Evolutionary conservation across 495 filamentous ascomycete genomes (phyloP).

Genomic region (Barbatosphaeria neglecta): DNA sequence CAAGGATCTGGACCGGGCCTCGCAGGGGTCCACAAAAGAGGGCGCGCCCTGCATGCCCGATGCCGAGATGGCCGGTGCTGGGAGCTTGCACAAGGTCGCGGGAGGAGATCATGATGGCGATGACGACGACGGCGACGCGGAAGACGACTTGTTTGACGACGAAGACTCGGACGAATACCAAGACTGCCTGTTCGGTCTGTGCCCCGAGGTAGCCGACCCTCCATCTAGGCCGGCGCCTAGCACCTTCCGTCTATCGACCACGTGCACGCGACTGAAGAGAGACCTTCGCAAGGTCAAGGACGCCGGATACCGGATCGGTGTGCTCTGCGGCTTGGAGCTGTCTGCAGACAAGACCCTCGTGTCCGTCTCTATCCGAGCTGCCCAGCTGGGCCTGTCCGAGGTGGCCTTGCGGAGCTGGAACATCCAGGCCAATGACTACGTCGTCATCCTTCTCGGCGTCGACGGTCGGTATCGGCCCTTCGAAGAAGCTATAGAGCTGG

Average conservation of each 20-base stretch:
- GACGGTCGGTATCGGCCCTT: conserved; percentile 43
- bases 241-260: no score
- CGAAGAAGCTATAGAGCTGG: conserved; percentile 14
- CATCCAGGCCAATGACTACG: conserved; percentile 51
- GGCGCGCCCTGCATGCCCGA: conserved; percentile 20
- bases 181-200: conserved; percentile 10
- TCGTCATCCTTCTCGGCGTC: conserved; percentile 69
- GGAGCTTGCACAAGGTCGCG: no score
- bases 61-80: conserved; percentile 22
- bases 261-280: conserved; percentile 31
- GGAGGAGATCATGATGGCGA: conserved; percentile 17
- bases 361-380: conserved; percentile 54
- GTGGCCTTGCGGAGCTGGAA: conserved; percentile 73
- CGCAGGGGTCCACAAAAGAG: conserved; percentile 11
- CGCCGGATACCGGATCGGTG: conserved; percentile 68
- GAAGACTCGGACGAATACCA: conserved; percentile 16
- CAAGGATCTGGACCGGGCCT: conserved; percentile 22
- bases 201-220: background rate
- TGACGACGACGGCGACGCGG: conserved; percentile 13
- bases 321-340: conserved; percentile 38
- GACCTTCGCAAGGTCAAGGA: conserved; percentile 53
- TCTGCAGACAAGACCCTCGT: conserved; percentile 32
- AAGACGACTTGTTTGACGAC: conserved; percentile 19
- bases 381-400: conserved; percentile 62
- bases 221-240: no score